A percentile compares a stretch with the other conserved stretches of the same genome.
These are phyloP conservation scores for Pseudogymnoascus sp. DNA, from an alignment of 2,329 filamentous ascomycete genomes.

Conservation along the genomic window DNA sequence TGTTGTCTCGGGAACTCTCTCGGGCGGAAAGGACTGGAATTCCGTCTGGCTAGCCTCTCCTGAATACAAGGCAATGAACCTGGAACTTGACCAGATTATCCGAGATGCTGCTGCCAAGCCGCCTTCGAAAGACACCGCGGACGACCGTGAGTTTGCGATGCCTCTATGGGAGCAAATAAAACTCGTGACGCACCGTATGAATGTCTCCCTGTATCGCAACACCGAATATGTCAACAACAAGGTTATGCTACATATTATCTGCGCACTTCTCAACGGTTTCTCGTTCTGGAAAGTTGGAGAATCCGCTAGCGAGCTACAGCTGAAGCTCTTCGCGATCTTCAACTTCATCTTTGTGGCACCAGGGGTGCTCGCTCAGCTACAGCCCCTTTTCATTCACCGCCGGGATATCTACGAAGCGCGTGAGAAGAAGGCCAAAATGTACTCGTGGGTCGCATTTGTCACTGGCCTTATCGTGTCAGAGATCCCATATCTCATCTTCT, in stretches of 20 bases:
- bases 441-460: slow-evolving; percentile 51
- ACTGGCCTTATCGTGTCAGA: slow-evolving; percentile 42
- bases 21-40: slow-evolving; percentile 53
- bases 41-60: slow-evolving; percentile 61
- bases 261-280: slow-evolving; percentile 53
- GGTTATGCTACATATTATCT: slow-evolving; percentile 43
- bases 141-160: slow-evolving; percentile 64
- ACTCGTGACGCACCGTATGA: slow-evolving; percentile 56
- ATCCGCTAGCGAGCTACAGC: slow-evolving; percentile 42
- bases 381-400: slow-evolving; percentile 49
- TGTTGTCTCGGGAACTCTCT: slow-evolving; percentile 39
- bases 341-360: slow-evolving; percentile 56
- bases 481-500: slow-evolving; percentile 37
- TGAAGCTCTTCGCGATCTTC: slow-evolving; percentile 51
- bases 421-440: slow-evolving; percentile 54
- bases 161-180: slow-evolving; percentile 55
- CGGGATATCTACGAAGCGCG: slow-evolving; percentile 50
- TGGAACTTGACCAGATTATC: slow-evolving; percentile 57
- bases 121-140: slow-evolving; percentile 31
- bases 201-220: slow-evolving; percentile 54
- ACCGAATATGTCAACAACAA: slow-evolving; percentile 43
- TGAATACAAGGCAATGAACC: slow-evolving; percentile 45
- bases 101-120: slow-evolving; percentile 42
- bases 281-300: slow-evolving; percentile 52
- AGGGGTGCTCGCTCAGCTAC: slow-evolving; percentile 49